Evolutionary conservation across 129 eudicot genomes (phyloP).

Genomic region (Dittrichia graveolens): DNA sequence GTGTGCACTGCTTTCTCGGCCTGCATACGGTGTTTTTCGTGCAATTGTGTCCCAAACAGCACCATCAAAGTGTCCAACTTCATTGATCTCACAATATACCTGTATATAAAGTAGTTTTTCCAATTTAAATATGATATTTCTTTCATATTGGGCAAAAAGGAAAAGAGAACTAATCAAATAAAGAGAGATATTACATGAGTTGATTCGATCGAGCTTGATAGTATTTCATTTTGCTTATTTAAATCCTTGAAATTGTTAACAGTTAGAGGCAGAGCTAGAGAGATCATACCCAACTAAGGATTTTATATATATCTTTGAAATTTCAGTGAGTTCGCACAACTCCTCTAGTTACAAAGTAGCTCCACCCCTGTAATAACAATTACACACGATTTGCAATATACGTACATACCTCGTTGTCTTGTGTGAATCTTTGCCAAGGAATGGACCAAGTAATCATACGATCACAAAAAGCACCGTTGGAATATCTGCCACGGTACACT

Average conservation of each 20-base stretch:
- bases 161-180: too few species aligned
- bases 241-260: background rate
- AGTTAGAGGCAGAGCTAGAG: too few species aligned
- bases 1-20: constrained; percentile 16
- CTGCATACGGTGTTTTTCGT: background rate
- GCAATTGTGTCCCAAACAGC: constrained; percentile 16
- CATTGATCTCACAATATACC: constrained; percentile 23
- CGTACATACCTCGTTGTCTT: constrained; percentile 20
- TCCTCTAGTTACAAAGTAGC: too few species aligned
- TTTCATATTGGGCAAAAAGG: too few species aligned
- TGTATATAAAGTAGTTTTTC: background rate
- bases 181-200: background rate
- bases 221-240: background rate
- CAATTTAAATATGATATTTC: background rate
- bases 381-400: too few species aligned
- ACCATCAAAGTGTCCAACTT: constrained; percentile 20
- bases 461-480: constrained; percentile 10
- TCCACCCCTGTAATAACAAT: too few species aligned
- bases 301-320: background rate
- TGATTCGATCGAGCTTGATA: background rate
- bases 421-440: constrained; percentile 25
- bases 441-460: constrained; percentile 23
- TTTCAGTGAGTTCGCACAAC: too few species aligned
- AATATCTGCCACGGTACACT: constrained; percentile 21
- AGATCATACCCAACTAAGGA: background rate